phyloP scores from a whole-genome alignment of 306 rosid species.

The Sesbania bispinosa region DNA sequence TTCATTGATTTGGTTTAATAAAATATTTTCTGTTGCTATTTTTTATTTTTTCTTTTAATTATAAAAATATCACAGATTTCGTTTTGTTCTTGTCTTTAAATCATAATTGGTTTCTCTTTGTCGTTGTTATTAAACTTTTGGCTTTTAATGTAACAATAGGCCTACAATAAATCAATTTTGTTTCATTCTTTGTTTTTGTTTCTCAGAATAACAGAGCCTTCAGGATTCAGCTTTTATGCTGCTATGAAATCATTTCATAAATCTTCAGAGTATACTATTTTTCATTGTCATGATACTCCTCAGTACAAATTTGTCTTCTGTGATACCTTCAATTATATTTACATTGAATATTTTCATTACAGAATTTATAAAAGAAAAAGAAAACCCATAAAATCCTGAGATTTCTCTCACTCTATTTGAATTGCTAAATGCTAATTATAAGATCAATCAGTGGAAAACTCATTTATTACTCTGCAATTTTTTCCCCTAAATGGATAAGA shows the following conservation, averaged over 20 bases:
- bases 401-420: neutral
- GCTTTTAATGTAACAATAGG: conserved; percentile 26
- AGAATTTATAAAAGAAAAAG: neutral
- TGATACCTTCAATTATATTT: neutral
- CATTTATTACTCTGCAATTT: neutral
- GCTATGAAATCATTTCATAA: neutral
- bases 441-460: neutral
- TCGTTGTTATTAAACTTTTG: neutral
- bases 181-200: no score
- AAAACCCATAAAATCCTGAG: neutral
- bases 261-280: neutral
- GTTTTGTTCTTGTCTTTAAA: no score
- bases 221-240: neutral
- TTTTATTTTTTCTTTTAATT: no score
- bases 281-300: neutral
- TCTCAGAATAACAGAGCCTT: neutral
- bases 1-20: neutral
- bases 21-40: no score
- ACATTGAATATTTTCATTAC: neutral
- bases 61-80: neutral
- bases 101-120: no score
- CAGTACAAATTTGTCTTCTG: neutral
- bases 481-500: neutral
- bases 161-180: neutral
- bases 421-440: no score